Conservation (phyloP, 306 rosid species). For the Pterocarpus santalinus region DNA sequence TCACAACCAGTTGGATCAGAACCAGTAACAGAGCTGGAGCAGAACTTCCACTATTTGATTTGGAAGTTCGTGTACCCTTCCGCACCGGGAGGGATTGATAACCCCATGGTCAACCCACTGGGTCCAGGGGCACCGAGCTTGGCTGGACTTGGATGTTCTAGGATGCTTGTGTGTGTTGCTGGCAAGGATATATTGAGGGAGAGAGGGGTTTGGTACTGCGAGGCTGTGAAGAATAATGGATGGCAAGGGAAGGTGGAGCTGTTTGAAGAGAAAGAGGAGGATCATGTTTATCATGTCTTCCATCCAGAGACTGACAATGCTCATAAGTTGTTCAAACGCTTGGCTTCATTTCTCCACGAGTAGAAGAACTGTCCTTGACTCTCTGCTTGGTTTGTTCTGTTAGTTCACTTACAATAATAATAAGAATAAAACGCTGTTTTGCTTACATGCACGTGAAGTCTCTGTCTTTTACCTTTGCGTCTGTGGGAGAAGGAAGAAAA, state of each 20-base stretch:
- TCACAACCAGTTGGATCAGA: conserved; percentile 50
- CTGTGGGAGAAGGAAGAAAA: too few species aligned
- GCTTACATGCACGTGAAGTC: too few species aligned
- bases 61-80: conserved; percentile 58
- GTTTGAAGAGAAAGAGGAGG: conserved; percentile 47
- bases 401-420: background rate
- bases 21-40: background rate
- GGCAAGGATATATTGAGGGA: conserved; percentile 50
- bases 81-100: conserved; percentile 55
- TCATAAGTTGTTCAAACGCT: background rate
- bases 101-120: conserved; percentile 51
- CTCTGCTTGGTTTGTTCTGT: background rate
- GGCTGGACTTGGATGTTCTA: conserved; percentile 52
- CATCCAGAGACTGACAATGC: conserved; percentile 41
- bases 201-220: conserved; percentile 53
- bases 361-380: background rate
- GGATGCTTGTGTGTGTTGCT: conserved; percentile 52
- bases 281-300: conserved; percentile 47
- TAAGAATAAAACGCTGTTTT: too few species aligned
- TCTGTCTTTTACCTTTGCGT: too few species aligned
- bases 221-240: conserved; percentile 48
- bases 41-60: background rate
- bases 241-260: conserved; percentile 59
- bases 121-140: conserved; percentile 54
- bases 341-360: conserved; percentile 31